Evolutionary conservation across 495 filamentous ascomycete species (phyloP).

Genomic region (Mytilinidion resinicola): DNA sequence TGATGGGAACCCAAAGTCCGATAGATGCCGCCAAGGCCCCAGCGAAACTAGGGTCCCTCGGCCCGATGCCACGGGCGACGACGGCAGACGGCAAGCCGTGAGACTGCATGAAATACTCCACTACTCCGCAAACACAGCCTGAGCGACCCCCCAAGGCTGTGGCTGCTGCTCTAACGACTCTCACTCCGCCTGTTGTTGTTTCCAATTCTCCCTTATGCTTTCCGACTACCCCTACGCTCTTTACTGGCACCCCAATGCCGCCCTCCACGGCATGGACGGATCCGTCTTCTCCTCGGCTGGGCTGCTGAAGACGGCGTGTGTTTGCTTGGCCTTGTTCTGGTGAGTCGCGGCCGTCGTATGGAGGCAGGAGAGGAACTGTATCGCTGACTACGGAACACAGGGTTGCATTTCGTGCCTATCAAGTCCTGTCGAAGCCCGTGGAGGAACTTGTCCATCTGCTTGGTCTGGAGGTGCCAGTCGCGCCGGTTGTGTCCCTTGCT

Average conservation of each 20-base stretch:
- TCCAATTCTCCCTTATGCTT: constrained; percentile 11
- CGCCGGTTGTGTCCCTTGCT: constrained; percentile 86
- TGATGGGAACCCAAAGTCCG: too few species aligned
- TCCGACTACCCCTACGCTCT: constrained; percentile 15
- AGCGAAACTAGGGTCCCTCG: too few species aligned
- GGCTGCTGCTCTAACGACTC: background rate
- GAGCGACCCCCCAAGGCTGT: background rate
- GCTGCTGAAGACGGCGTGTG: constrained; percentile 28
- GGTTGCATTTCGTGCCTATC: constrained; percentile 75
- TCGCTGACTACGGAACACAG: constrained; percentile 37
- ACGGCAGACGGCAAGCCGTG: too few species aligned
- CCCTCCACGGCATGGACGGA: constrained; percentile 26
- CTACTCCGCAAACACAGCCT: background rate
- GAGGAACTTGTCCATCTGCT: constrained; percentile 83
- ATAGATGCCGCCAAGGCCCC: too few species aligned
- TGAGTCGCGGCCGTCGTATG: background rate
- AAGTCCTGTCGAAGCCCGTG: constrained; percentile 82
- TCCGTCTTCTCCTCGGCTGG: constrained; percentile 22
- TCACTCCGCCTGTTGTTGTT: constrained; percentile 1
- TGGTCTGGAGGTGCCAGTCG: constrained; percentile 84
- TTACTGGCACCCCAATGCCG: constrained; percentile 21
- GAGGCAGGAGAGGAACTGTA: background rate
- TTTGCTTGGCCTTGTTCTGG: constrained; percentile 28
- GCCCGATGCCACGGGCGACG: too few species aligned
- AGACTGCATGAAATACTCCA: too few species aligned